phyloP scores from a whole-genome alignment of 495 filamentous ascomycete genomes.

The Cairneyella variabilis region DNA sequence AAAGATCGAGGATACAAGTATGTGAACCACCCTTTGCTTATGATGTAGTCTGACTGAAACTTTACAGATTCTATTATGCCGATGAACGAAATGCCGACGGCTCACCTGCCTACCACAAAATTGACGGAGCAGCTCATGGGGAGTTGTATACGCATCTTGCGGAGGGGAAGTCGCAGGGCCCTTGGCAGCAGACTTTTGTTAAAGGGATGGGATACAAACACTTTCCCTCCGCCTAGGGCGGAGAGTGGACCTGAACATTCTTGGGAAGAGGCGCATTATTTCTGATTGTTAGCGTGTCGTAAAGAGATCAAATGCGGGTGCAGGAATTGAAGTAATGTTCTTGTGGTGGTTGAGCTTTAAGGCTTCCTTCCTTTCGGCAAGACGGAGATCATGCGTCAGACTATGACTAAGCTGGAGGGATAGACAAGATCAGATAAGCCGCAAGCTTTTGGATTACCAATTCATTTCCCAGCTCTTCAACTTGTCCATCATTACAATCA shows the following conservation, averaged over 20 bases:
- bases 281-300: conserved; percentile 20
- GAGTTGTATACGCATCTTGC: conserved; percentile 4
- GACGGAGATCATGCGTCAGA: conserved; percentile 17
- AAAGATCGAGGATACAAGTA: conserved; percentile 40
- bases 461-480: conserved; percentile 20
- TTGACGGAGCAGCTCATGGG: conserved; percentile 3
- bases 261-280: conserved; percentile 21
- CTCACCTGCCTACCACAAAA: background rate
- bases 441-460: conserved; percentile 22
- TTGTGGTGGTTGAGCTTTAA: conserved; percentile 21
- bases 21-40: conserved; percentile 11
- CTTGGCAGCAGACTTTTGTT: conserved; percentile 18
- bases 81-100: conserved; percentile 7
- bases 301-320: conserved; percentile 20
- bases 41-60: conserved; percentile 14
- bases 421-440: conserved; percentile 21
- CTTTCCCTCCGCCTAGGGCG: conserved; percentile 20
- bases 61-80: conserved; percentile 16
- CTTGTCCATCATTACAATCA: conserved; percentile 20
- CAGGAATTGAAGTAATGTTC: conserved; percentile 21
- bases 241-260: conserved; percentile 20
- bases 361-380: conserved; percentile 21
- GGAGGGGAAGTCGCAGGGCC: conserved; percentile 20
- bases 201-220: conserved; percentile 11
- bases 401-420: conserved; percentile 20